These are phyloP conservation scores for Penicillium cosmopolitanum DNA, from an alignment of 495 filamentous ascomycete genomes.

Conservation along the genomic window DNA sequence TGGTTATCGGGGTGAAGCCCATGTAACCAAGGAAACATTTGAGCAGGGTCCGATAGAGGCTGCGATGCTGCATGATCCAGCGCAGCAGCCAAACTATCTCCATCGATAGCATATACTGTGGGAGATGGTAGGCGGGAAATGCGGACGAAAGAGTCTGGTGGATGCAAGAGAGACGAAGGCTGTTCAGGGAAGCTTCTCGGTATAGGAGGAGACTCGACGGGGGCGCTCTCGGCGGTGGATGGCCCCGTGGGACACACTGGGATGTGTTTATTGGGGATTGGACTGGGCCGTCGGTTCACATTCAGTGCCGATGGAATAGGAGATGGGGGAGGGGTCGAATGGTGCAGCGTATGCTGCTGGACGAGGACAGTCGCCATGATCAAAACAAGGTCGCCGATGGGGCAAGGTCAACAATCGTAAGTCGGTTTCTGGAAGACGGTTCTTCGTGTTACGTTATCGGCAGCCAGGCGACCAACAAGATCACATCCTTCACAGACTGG, in stretches of 20 bases:
- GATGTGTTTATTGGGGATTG: conserved; percentile 89
- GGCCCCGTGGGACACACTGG: conserved; percentile 83
- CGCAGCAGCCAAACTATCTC: conserved; percentile 67
- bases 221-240: conserved; percentile 56
- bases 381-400: conserved; percentile 10
- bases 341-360: conserved; percentile 48
- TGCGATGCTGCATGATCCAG: conserved; percentile 75
- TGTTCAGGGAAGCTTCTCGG: conserved; percentile 43
- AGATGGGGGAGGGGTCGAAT: conserved; percentile 50
- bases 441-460: conserved; percentile 19
- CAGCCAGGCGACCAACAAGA: conserved; percentile 9
- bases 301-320: conserved; percentile 41
- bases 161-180: conserved; percentile 71
- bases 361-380: conserved; percentile 58
- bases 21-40: conserved; percentile 97
- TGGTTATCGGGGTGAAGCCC: conserved; percentile 90
- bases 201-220: conserved; percentile 48
- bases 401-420: conserved; percentile 9
- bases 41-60: conserved; percentile 77
- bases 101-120: conserved; percentile 73
- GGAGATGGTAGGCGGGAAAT: conserved; percentile 54
- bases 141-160: conserved; percentile 65
- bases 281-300: conserved; percentile 50
- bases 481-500: conserved; percentile 20
- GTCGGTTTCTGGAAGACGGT: background rate